A percentile compares a stretch with the other conserved stretches of the same genome.
These are phyloP conservation scores for Cicer cuneatum DNA, from an alignment of 306 rosid species.

Conservation along the genomic window DNA sequence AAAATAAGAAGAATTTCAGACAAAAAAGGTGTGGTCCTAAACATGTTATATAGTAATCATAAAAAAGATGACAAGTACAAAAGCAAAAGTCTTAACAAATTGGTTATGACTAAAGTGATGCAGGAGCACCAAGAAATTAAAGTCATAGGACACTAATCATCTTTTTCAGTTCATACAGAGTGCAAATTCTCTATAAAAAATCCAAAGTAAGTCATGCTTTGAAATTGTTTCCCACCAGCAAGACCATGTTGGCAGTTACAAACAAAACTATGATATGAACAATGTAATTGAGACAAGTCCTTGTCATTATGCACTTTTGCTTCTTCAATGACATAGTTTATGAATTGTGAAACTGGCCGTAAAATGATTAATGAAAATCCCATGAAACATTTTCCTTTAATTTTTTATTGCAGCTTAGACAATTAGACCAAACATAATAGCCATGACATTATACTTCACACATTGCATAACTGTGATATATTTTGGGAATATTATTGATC, in stretches of 20 bases:
- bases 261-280: slow-evolving; percentile 15
- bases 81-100: slow-evolving; percentile 39
- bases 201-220: slow-evolving; percentile 36
- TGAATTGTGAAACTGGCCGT: slow-evolving; percentile 15
- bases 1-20: slow-evolving; percentile 11
- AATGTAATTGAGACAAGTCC: slow-evolving; percentile 33
- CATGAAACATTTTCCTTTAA: neutral
- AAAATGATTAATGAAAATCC: neutral
- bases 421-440: too few species aligned
- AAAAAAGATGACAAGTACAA: slow-evolving; percentile 22
- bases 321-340: slow-evolving; percentile 6
- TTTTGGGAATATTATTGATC: too few species aligned
- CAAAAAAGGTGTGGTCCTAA: slow-evolving; percentile 38
- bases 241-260: slow-evolving; percentile 38
- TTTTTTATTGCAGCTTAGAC: neutral
- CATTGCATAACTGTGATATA: too few species aligned
- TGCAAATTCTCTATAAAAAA: slow-evolving; percentile 44
- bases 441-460: neutral
- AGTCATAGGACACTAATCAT: slow-evolving; percentile 37
- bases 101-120: slow-evolving; percentile 30
- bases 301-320: slow-evolving; percentile 31
- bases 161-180: slow-evolving; percentile 38
- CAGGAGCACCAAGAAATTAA: slow-evolving; percentile 47
- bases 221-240: slow-evolving; percentile 42
- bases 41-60: slow-evolving; percentile 33